Conservation (phyloP, 768 basidiomycete species). For the Pleurotus tuoliensis region DNA sequence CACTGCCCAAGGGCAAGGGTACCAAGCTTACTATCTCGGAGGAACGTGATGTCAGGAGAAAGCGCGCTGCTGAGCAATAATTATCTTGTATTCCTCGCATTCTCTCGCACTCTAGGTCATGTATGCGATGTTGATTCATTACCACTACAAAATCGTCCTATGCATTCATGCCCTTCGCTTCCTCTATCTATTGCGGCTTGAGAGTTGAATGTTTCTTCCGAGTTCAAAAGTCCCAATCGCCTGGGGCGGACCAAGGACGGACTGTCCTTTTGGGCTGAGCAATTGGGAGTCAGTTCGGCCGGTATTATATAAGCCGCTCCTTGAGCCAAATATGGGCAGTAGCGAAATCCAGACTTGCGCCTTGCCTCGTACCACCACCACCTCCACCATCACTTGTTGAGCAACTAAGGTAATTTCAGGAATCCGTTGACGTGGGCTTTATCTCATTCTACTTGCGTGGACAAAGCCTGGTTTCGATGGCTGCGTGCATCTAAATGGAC, state of each 20-base stretch:
- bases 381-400: background rate
- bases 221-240: no score
- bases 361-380: slow-evolving; percentile 7
- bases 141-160: slow-evolving; percentile 21
- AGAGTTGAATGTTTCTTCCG: no score
- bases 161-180: slow-evolving; percentile 19
- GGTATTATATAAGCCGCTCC: slow-evolving; percentile 37
- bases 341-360: slow-evolving; percentile 48
- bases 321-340: slow-evolving; percentile 57
- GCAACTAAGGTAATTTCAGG: background rate
- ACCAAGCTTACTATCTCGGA: slow-evolving; percentile 96
- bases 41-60: slow-evolving; percentile 92
- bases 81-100: slow-evolving; percentile 20
- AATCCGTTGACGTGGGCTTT: background rate
- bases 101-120: slow-evolving; percentile 32
- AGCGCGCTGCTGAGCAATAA: slow-evolving; percentile 68
- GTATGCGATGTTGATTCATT: slow-evolving; percentile 33
- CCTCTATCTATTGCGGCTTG: no score
- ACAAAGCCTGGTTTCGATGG: slow-evolving; percentile 65
- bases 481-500: slow-evolving; percentile 92
- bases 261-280: no score
- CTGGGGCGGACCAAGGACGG: no score
- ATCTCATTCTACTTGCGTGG: slow-evolving; percentile 37
- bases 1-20: slow-evolving; percentile 96
- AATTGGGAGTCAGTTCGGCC: no score